Evolutionary conservation across 2,329 filamentous ascomycete species (phyloP), one percentile per base, ranked within the genome.

Genomic region (Aspergillus tamarii): DNA sequence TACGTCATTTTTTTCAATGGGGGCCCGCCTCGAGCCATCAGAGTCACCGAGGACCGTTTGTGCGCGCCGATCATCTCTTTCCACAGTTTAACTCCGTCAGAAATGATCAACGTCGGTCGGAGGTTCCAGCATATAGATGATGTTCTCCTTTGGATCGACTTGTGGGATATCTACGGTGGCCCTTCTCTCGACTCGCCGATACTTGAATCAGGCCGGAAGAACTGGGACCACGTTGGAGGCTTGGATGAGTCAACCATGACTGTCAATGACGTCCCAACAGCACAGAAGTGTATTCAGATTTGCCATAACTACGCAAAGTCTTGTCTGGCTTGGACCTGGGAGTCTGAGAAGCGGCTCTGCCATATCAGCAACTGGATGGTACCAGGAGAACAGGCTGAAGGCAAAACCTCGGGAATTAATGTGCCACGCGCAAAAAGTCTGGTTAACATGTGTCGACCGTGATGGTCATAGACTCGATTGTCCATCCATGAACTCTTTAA

Each of bases 271-370:
- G 39, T 60, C 14, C 26, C 7, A n/a, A 26, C 58, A 34, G 36
- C 26, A 16, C 21, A 21, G 14, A n/a, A 12, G 3, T 60, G 58
- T 48, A 16, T 30, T 9, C 21, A 48, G 2, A 60, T 60, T 10
- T 60, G 58, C 34, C 58, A 53, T 7, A 41, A 41, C 14, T 48
- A 52, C 46, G 54, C 46, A 11, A 53, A 52, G 32, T 45, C 50
- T 26, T 60, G 58, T 54, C 26, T 60, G 48, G 58, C 58, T 14
- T 60, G 58, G 58, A 60, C 58, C 10, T 60, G 58, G 58, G 58
- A 60, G 39, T 43, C 26, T 2, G 34, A 41, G 34, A n/a, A 60
- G 1, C 58, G 36, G 26, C 32, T 23, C 11, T 60, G 58, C 9
- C 58, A 60, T 54, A 26, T 60, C 34, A 60, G 58, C 39, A 50